phyloP scores from a whole-genome alignment of 768 basidiomycete species.

The Suillus fuscotomentosus region DNA sequence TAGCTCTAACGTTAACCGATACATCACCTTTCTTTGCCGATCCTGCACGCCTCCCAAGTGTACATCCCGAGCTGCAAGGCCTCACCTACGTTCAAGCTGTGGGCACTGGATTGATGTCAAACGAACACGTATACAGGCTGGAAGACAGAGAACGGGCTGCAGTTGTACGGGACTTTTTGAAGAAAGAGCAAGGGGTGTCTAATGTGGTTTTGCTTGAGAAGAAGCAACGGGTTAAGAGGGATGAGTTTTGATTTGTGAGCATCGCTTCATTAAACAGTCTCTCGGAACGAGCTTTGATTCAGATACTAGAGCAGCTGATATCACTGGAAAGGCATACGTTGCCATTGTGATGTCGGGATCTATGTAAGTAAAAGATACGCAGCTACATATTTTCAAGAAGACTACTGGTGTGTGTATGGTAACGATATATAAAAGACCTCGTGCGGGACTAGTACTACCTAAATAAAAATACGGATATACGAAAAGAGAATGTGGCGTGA shows the following conservation, averaged over 20 bases:
- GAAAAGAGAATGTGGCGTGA: not conserved
- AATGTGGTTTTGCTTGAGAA: not conserved
- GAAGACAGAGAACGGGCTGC: not conserved
- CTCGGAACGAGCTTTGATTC: not conserved
- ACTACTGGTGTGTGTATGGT: not conserved
- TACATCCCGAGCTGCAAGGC: constrained; percentile 1
- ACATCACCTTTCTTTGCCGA: not conserved
- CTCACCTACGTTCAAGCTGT: constrained; percentile 1
- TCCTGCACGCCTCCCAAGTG: not conserved
- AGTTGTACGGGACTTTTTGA: not conserved
- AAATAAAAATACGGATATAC: not conserved
- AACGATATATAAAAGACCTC: not conserved
- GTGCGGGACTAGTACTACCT: not conserved
- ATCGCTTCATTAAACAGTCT: not conserved
- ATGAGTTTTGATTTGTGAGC: constrained; percentile 1
- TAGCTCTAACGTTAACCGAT: not conserved
- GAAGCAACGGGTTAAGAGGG: not conserved
- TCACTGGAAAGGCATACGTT: not conserved
- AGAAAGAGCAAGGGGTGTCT: not conserved
- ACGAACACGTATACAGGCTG: not conserved
- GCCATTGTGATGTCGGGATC: no score
- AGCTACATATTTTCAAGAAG: not conserved
- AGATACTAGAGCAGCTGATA: not conserved
- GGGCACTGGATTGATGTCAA: constrained; percentile 2
- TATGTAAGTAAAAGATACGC: not conserved